Evolutionary conservation across 352 stramenopile genomes (phyloP), one percentile per base, ranked within the genome.

Genomic region (Globisporangium nagaii): DNA sequence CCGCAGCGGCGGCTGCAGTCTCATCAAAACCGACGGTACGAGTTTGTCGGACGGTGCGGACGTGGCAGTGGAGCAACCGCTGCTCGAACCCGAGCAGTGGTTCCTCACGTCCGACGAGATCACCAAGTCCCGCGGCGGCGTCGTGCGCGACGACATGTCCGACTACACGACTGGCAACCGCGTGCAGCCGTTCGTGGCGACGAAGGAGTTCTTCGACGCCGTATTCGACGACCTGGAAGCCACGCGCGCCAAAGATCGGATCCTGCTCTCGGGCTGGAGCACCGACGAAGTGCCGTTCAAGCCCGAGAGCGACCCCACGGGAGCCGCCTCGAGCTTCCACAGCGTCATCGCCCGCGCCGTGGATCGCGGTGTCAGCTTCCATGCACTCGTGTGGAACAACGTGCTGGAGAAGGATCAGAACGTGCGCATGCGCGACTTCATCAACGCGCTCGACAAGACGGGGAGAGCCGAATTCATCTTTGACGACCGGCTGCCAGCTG

Each of bases 331-430:
- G 0, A 65, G 70, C 20, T 65, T 87, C n/a, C 56, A 60, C 27
- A 67, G 68, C 13, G 30, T 86, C 5, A 40, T 74, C 12, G 50
- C 60, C 1, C 56, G 64, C n/a, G 49, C 73, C 0, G 58, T 77
- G 15, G 49, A 66, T 13, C 67, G 66, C 12, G 62, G 70, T 1
- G 67, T 71, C 5, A 66, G 75, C 19, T 72, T 81, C 45, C 67
- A 77, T 32, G 69, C 79, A 50, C 70, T 90, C 32, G 65, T 79
- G 8, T 90, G 75, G 80, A 71, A 65, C 34, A 93, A 89, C 39
- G 20, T 86, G 19, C 70, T 81, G 12, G 73, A 90, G 22, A 58
- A 63, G 0, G 47, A 67, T 0, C 68, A 84, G 47, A 90, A 86
- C 45, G 53, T 84, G 40, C 66, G 71, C 13, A 65, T 86, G 37